phyloP scores from a whole-genome alignment of 371 early-diverging fungal species.

The Phascolomyces articulosus region DNA sequence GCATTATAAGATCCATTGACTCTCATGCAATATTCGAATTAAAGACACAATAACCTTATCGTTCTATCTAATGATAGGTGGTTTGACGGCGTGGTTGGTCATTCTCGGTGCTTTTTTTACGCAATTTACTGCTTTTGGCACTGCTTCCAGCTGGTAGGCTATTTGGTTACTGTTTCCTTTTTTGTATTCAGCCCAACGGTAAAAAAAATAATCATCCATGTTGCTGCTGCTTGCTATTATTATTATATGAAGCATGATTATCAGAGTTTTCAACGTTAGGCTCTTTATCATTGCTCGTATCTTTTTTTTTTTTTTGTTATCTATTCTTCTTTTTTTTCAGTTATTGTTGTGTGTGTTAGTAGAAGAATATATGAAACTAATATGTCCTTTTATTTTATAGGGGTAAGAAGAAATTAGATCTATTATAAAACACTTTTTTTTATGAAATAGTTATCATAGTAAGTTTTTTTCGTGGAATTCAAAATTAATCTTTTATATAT shows the following conservation, averaged over 20 bases:
- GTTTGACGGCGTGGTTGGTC: slow-evolving; percentile 46
- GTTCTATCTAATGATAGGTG: too few relatives aligned
- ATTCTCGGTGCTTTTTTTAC: slow-evolving; percentile 58
- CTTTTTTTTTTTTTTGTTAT: too few relatives aligned
- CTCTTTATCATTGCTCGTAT: too few relatives aligned
- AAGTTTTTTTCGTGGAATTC: not conserved
- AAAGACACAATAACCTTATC: too few relatives aligned
- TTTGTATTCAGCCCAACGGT: not conserved
- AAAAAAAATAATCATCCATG: not conserved
- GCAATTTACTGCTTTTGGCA: slow-evolving; percentile 59
- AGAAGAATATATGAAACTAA: not conserved
- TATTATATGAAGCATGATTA: not conserved
- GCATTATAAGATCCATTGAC: too few relatives aligned
- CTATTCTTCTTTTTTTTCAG: too few relatives aligned
- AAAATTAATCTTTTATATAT: not conserved
- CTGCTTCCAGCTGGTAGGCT: slow-evolving; percentile 32
- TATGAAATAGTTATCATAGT: too few relatives aligned
- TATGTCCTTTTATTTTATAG: not conserved
- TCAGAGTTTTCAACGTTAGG: not conserved
- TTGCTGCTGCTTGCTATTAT: not conserved
- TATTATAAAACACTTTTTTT: too few relatives aligned
- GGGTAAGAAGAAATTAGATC: too few relatives aligned
- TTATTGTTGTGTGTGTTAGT: too few relatives aligned
- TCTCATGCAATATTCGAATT: too few relatives aligned
- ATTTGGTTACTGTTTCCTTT: slow-evolving; percentile 3